phyloP scores from a whole-genome alignment of 306 rosid species.

The Mimosa pudica region DNA sequence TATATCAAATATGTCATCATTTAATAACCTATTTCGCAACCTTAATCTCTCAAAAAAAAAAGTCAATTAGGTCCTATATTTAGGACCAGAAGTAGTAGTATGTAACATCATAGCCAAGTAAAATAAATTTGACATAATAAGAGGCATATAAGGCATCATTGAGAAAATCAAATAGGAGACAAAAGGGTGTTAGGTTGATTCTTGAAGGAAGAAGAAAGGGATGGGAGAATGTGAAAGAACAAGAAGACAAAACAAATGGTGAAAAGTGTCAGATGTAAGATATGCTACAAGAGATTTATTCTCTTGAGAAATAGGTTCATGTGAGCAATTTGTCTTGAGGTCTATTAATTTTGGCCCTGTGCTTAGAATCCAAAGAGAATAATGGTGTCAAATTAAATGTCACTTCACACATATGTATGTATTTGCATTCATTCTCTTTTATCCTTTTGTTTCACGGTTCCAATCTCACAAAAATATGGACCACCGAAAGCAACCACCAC shows the following conservation, averaged over 20 bases:
- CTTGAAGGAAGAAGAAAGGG: slow-evolving; percentile 19
- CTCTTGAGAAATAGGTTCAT: slow-evolving; percentile 20
- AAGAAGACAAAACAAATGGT: slow-evolving; percentile 37
- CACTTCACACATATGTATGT: slow-evolving; percentile 24
- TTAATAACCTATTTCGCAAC: too few species aligned
- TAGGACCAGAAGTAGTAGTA: not conserved
- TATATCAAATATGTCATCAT: too few species aligned
- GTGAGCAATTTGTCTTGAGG: slow-evolving; percentile 24
- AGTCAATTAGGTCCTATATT: too few species aligned
- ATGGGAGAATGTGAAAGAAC: not conserved
- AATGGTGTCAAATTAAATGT: slow-evolving; percentile 34
- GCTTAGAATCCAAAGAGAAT: slow-evolving; percentile 40
- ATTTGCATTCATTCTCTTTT: slow-evolving; percentile 35
- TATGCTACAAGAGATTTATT: not conserved
- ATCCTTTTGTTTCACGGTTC: slow-evolving; percentile 41
- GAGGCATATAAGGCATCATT: slow-evolving; percentile 5
- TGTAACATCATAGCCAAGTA: not conserved
- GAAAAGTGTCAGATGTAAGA: slow-evolving; percentile 12
- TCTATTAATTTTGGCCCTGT: not conserved
- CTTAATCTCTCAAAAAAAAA: too few species aligned
- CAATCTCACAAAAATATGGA: slow-evolving; percentile 24
- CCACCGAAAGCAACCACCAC: slow-evolving; percentile 45
- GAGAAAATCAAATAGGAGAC: slow-evolving; percentile 31
- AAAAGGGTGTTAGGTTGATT: slow-evolving; percentile 28
- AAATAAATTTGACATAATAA: slow-evolving; percentile 44